Base-by-base conservation (phyloP, 225 moss, liverwort and hornwort species). In the Ulota crispa region DNA sequence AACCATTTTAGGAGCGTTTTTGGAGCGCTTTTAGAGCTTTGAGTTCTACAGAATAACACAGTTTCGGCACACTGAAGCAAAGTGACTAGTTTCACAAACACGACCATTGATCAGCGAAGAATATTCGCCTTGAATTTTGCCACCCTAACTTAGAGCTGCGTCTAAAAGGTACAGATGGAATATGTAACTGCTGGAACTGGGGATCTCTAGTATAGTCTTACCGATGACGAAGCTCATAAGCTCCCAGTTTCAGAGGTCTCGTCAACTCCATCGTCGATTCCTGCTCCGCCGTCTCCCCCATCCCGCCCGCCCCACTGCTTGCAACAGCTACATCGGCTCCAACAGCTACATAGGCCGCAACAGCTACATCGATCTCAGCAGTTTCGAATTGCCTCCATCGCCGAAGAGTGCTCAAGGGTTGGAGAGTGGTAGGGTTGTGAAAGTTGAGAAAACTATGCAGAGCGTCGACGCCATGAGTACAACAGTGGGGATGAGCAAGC, bases 141-240 rank as follows among this genome's bases (percentile, higher is more conserved):
- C 9, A 20, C 19, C n/a, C 27, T 3, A n/a, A n/a, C n/a, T n/a
- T n/a, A 13, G 9, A 15, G 14, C 9, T 18, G 21, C 21, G 1
- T 31, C 50, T 15, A 36, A 24, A 19, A 39, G 9, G 32, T 64
- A 18, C 4, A 21, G 28, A 30, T 75, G 21, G 15, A 30, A 39
- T 39, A 39, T 39, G 9, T 39, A 62, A n/a, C 27, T 12, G 60
- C 60, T 32, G 20, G 12, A 63, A 14, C 19, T 24, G 39, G 70
- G 26, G 12, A 68, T 57, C 30, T 26, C 16, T 21, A 34, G 7
- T 14, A 9, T 39, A 39, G 2, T 43, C 24, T 19, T 67, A 84
- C 84, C 84, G 61, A 30, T 84, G 74, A 26, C 68, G 50, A 1
- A 74, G 84, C 60, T 79, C 34, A 41, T 60, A 68, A 12, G 28